These are phyloP conservation scores for Favolaschia claudopus DNA, from an alignment of 768 basidiomycete species.

Conservation along the genomic window DNA sequence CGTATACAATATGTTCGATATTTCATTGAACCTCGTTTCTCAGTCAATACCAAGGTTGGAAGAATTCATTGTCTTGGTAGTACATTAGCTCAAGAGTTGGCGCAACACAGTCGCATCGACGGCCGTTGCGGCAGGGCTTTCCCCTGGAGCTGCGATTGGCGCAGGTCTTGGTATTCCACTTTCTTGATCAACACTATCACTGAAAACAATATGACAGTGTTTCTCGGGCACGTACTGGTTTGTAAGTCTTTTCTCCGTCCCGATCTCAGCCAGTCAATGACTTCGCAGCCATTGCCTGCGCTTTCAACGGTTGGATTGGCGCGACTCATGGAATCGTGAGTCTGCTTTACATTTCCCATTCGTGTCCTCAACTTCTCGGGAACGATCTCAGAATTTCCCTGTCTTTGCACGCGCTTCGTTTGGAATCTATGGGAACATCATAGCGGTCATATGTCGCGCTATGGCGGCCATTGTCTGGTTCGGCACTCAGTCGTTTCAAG, in stretches of 20 bases:
- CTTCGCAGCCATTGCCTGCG: constrained; percentile 24
- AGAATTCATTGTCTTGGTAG: too few species aligned
- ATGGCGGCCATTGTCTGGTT: constrained; percentile 26
- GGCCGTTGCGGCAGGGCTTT: constrained; percentile 23
- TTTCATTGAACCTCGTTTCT: background rate
- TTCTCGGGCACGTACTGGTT: constrained; percentile 28
- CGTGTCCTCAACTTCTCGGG: background rate
- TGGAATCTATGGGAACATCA: constrained; percentile 22
- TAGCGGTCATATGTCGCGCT: constrained; percentile 29
- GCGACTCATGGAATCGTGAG: constrained; percentile 27
- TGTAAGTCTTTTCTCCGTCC: constrained; percentile 1
- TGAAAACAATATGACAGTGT: constrained; percentile 4
- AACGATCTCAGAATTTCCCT: constrained; percentile 24
- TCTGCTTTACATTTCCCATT: background rate
- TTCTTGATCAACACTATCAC: background rate
- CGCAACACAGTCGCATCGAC: constrained; percentile 31
- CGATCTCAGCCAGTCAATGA: background rate
- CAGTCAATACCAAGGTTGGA: constrained; percentile 32
- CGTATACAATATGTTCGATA: background rate
- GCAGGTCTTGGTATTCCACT: constrained; percentile 9
- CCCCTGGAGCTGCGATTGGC: constrained; percentile 26
- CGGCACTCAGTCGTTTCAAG: constrained; percentile 29
- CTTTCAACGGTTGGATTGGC: constrained; percentile 27
- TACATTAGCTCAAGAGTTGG: too few species aligned
- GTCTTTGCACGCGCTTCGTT: constrained; percentile 27